Base-by-base conservation (phyloP, 306 rosid species). In the Sicyos edulis region DNA sequence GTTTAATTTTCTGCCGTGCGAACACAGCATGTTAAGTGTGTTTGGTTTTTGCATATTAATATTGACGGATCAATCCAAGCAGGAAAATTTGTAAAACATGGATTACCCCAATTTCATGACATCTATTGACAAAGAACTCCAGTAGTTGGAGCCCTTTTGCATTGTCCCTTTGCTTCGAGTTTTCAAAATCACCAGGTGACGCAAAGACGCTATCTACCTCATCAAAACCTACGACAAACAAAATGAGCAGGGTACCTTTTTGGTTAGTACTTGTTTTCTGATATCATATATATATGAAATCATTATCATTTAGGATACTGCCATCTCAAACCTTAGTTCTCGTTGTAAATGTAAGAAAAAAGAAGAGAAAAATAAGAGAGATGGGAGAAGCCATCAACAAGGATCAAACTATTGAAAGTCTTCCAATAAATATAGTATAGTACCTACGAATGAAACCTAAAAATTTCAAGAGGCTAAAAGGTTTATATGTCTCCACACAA, bases 31-130 rank as follows among this genome's bases (percentile, higher is more conserved):
- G 40, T 67, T 7, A 8, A 16, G 20, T 32, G 6, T 1, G 44
- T 6, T 0, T 6, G 21, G 7, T 20, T 5, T 47, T 14, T 9
- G 6, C 24, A 54, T 26, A 19, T 40, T 68, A 11, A 13, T 3
- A 32, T 58, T 54, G 64, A 63, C 45, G 40, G 57, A 62, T 20
- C 13, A 6, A 53, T 67, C 55, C 21, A 68, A 68, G 15, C 22
- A 68, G 11, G 57, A 68, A 15, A 49, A 68, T 8, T 78, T 8
- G 17, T 55, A 24, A 65, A 55, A 26, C 47, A 66, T 47, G 49
- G 29, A 16, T 16, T 89, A 91, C 97, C 97, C 95, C 96, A 68
- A 89, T 75, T 78, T 89, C 89, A 78, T 95, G 90, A 81, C 99
- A 89, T 85, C 80, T 85, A 53, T 72, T 85, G 67, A 95, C 92